A percentile compares a stretch with the other conserved stretches of the same genome.
phyloP scores from a whole-genome alignment of 2,329 filamentous ascomycete genomes.

The Aspergillus tanneri region DNA sequence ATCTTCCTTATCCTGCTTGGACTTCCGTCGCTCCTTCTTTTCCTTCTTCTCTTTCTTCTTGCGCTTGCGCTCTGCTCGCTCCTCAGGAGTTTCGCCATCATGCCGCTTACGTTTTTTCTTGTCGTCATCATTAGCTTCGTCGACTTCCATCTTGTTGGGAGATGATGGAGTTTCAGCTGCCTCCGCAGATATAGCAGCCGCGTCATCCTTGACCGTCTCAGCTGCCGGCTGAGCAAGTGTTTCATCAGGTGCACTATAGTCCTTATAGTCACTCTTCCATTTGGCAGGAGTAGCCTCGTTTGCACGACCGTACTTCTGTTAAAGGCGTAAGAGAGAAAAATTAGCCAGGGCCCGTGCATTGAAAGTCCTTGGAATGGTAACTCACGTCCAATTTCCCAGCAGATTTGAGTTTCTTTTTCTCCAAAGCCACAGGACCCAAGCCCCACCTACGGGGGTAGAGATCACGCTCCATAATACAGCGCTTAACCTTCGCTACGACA shows the following conservation, averaged over 20 bases:
- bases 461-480: constrained; percentile 99
- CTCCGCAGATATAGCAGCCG: constrained; percentile 26
- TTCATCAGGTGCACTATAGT: constrained; percentile 63
- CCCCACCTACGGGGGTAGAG: constrained; percentile 97
- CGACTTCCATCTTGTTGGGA: constrained; percentile 43
- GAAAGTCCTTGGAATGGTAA: constrained; percentile 7
- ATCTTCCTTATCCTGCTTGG: constrained; percentile 77
- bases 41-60: constrained; percentile 57
- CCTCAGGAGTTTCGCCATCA: constrained; percentile 54
- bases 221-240: constrained; percentile 48
- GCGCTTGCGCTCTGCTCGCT: constrained; percentile 50
- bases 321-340: constrained; percentile 31
- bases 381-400: constrained; percentile 87
- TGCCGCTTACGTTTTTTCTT: constrained; percentile 57
- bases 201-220: constrained; percentile 43
- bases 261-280: constrained; percentile 91
- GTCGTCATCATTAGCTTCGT: constrained; percentile 46
- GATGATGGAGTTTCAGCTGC: constrained; percentile 30
- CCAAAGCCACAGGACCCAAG: constrained; percentile 82
- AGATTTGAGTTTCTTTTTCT: constrained; percentile 99
- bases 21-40: constrained; percentile 71
- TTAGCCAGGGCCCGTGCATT: neutral
- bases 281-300: constrained; percentile 92
- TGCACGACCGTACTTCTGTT: constrained; percentile 79
- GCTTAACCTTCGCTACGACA: constrained; percentile 97